A percentile compares a stretch with the other conserved stretches of the same genome.
phyloP scores from a whole-genome alignment of 306 rosid species.

The Gastrolobium bilobum region DNA sequence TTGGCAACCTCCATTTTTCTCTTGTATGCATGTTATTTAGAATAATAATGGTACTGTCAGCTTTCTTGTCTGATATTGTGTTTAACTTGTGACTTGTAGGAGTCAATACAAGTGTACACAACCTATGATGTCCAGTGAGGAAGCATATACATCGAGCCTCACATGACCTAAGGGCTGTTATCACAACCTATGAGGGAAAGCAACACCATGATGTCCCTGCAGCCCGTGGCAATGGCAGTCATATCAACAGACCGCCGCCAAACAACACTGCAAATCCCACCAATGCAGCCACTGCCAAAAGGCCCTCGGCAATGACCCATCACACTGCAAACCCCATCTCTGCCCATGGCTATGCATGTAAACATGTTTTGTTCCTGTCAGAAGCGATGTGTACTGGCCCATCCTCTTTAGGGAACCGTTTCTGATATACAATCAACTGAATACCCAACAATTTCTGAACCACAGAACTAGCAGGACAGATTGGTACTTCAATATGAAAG shows the following conservation, averaged over 20 bases:
- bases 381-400: too few species aligned
- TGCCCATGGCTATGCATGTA: too few species aligned
- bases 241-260: conserved; percentile 62
- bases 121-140: conserved; percentile 85
- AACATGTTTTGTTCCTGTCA: too few species aligned
- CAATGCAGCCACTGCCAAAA: conserved; percentile 46
- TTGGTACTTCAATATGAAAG: too few species aligned
- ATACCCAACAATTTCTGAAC: too few species aligned
- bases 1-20: conserved; percentile 31
- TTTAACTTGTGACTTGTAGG: conserved; percentile 57
- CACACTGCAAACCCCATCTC: too few species aligned
- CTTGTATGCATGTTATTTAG: conserved; percentile 23
- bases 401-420: too few species aligned
- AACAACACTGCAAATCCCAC: conserved; percentile 43
- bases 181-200: conserved; percentile 96
- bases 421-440: too few species aligned
- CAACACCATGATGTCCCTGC: conserved; percentile 96
- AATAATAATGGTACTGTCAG: neutral
- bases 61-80: conserved; percentile 34
- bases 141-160: conserved; percentile 94
- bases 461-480: too few species aligned
- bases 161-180: conserved; percentile 81
- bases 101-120: conserved; percentile 95
- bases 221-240: conserved; percentile 82
- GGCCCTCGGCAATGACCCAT: conserved; percentile 55